Conservation (phyloP, 1,284 basidiomycete species). For the Malassezia vespertilionis region DNA sequence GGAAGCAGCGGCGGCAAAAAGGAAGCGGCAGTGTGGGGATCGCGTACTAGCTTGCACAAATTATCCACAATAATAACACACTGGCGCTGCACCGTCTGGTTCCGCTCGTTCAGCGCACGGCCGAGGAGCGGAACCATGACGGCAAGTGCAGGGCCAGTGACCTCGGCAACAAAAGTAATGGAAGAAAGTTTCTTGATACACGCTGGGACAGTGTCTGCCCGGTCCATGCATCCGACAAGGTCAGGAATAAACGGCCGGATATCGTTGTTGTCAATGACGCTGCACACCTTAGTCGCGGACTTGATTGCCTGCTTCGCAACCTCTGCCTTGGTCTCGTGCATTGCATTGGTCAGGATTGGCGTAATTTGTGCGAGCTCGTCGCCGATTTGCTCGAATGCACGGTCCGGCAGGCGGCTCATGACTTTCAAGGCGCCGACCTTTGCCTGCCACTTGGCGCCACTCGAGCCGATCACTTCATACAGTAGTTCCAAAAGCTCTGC, state of each 20-base stretch:
- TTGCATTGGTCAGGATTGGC: constrained; percentile 74
- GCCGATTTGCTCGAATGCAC: constrained; percentile 70
- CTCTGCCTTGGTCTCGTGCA: constrained; percentile 97
- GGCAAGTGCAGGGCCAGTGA: constrained; percentile 87
- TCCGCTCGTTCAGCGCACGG: constrained; percentile 87
- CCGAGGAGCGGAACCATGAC: constrained; percentile 85
- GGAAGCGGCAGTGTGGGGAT: constrained; percentile 75
- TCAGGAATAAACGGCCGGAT: constrained; percentile 76
- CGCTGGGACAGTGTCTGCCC: constrained; percentile 67
- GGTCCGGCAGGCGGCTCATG: constrained; percentile 56
- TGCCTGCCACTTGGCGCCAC: constrained; percentile 75
- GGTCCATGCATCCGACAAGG: constrained; percentile 77
- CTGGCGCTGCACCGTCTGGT: constrained; percentile 62
- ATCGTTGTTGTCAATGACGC: constrained; percentile 86
- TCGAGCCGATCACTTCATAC: constrained; percentile 61
- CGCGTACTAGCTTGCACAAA: constrained; percentile 90
- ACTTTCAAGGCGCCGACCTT: constrained; percentile 84
- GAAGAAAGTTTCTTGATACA: constrained; percentile 92
- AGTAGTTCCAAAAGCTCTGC: constrained; percentile 61
- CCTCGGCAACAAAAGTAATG: constrained; percentile 93
- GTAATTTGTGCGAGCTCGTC: constrained; percentile 70
- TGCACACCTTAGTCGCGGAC: constrained; percentile 83
- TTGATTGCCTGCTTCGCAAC: constrained; percentile 78
- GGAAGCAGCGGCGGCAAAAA: constrained; percentile 81
- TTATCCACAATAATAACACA: constrained; percentile 83